phyloP scores from a whole-genome alignment of 2,329 filamentous ascomycete genomes.

The Lasiodiplodia gonubiensis region DNA sequence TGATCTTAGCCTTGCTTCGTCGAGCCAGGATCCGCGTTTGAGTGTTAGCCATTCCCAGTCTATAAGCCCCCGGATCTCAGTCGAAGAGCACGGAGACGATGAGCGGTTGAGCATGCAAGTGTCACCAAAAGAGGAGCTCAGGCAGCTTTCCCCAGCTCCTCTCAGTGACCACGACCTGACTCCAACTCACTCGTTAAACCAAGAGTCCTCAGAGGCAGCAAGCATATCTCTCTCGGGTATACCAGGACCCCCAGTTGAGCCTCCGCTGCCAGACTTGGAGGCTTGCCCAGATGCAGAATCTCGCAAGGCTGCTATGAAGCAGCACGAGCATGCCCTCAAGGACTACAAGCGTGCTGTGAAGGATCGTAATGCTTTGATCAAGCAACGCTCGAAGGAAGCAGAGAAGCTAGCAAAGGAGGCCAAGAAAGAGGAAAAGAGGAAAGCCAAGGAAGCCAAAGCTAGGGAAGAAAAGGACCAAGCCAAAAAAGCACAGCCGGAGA shows the following conservation, averaged over 20 bases:
- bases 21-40: conserved; percentile 7
- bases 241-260: conserved; percentile 60
- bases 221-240: conserved; percentile 34
- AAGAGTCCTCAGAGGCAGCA: background rate
- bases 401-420: conserved; percentile 50
- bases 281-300: conserved; percentile 67
- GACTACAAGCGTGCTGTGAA: conserved; percentile 71
- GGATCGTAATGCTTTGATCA: conserved; percentile 67
- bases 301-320: conserved; percentile 72
- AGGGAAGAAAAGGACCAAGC: conserved; percentile 33
- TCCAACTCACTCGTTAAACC: conserved; percentile 4
- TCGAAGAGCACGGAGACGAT: background rate
- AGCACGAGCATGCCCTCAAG: conserved; percentile 67
- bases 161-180: conserved; percentile 16
- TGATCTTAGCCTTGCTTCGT: conserved; percentile 16
- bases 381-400: conserved; percentile 65
- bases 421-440: conserved; percentile 39
- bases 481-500: conserved; percentile 30
- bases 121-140: background rate
- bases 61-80: conserved; percentile 2
- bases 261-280: conserved; percentile 54
- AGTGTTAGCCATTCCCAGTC: background rate
- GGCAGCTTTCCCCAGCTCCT: background rate
- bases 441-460: conserved; percentile 34
- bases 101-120: background rate